Evolutionary conservation across 176 grass and related monocot genomes (phyloP).

Genomic region (Olyra latifolia): DNA sequence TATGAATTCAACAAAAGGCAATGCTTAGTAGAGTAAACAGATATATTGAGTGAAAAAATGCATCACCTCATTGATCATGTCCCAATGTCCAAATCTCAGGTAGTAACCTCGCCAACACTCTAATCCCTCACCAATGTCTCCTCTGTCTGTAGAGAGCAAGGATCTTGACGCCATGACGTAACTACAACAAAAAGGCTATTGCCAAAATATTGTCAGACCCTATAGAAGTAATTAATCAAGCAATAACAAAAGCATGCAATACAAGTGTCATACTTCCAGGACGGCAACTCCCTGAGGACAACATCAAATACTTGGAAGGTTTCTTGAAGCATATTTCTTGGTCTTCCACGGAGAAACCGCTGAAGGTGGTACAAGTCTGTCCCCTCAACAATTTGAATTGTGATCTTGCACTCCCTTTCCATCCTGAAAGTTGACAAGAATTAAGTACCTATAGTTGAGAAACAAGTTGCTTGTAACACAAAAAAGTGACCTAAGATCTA

Average conservation of each 20-base stretch:
- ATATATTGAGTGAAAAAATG: not conserved
- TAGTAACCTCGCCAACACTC: constrained; percentile 95
- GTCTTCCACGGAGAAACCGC: constrained; percentile 52
- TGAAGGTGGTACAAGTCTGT: constrained; percentile 65
- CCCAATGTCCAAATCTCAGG: constrained; percentile 91
- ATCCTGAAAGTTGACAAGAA: constrained; percentile 25
- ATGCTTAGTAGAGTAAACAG: not conserved
- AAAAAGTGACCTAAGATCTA: not conserved
- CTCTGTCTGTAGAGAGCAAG: constrained; percentile 62
- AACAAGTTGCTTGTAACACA: not conserved
- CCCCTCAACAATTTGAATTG: constrained; percentile 58
- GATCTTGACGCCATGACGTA: constrained; percentile 71
- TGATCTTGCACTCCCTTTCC: constrained; percentile 73
- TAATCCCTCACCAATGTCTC: constrained; percentile 73
- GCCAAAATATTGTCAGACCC: not conserved
- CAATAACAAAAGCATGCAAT: not conserved
- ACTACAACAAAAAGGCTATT: constrained; percentile 31
- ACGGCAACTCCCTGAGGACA: constrained; percentile 79
- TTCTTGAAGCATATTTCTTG: constrained; percentile 77
- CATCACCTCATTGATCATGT: constrained; percentile 80
- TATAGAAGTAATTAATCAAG: not conserved
- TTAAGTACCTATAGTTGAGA: not conserved
- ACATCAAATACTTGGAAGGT: constrained; percentile 86
- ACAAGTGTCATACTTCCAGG: constrained; percentile 39
- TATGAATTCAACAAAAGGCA: not conserved